Conservation (phyloP, 2,329 filamentous ascomycete genomes). For the Penicillium aurantiogriseum region DNA sequence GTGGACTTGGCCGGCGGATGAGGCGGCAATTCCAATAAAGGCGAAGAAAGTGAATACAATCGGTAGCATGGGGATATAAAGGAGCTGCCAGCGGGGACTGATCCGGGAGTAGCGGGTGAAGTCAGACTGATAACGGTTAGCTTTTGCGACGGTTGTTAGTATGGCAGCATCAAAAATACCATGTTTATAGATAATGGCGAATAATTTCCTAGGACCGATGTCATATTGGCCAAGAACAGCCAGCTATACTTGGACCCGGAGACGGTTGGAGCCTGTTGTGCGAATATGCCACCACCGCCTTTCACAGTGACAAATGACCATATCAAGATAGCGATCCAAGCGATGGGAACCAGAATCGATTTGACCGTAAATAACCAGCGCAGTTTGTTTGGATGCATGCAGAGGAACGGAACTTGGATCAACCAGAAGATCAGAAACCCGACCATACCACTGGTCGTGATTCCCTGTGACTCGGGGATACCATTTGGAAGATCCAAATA, state of each 20-base stretch:
- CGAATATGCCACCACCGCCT: slow-evolving; percentile 51
- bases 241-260: slow-evolving; percentile 53
- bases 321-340: slow-evolving; percentile 61
- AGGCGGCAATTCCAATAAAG: slow-evolving; percentile 48
- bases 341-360: slow-evolving; percentile 52
- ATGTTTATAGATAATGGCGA: slow-evolving; percentile 53
- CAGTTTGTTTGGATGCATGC: slow-evolving; percentile 43
- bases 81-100: slow-evolving; percentile 49
- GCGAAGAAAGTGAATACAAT: slow-evolving; percentile 54
- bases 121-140: slow-evolving; percentile 43
- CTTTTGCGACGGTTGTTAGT: background rate
- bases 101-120: slow-evolving; percentile 55
- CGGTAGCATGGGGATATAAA: slow-evolving; percentile 53
- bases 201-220: slow-evolving; percentile 52
- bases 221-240: slow-evolving; percentile 53
- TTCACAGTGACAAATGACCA: slow-evolving; percentile 58
- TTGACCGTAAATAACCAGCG: slow-evolving; percentile 42
- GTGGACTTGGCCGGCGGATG: slow-evolving; percentile 41
- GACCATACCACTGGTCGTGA: slow-evolving; percentile 48
- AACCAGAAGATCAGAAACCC: slow-evolving; percentile 47
- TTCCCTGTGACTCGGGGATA: slow-evolving; percentile 44
- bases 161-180: background rate
- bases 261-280: slow-evolving; percentile 45
- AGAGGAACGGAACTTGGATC: slow-evolving; percentile 47
- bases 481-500: slow-evolving; percentile 38